Percentiles rank a stretch among this genome's conserved stretches.
Evolutionary conservation across 257 asterid species (phyloP).

Genomic region (Cynanchum wilfordii): DNA sequence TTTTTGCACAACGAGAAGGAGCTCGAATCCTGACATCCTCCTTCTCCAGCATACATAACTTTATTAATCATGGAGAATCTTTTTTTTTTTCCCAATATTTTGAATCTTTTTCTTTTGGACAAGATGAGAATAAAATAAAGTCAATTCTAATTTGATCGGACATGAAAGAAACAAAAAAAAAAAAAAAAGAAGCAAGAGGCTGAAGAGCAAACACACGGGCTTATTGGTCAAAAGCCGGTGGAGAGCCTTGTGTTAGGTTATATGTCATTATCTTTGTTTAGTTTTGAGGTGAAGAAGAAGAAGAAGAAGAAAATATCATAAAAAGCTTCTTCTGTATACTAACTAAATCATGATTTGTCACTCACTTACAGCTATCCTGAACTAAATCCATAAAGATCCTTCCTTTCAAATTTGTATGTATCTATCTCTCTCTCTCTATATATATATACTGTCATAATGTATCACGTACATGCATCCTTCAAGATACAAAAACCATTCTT

Average conservation of each 20-base stretch:
- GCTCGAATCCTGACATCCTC: too few relatives aligned
- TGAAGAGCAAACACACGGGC: background rate
- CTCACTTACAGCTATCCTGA: too few relatives aligned
- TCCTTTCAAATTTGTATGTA: too few relatives aligned
- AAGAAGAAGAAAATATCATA: too few relatives aligned
- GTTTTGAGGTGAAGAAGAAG: background rate
- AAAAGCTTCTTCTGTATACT: too few relatives aligned
- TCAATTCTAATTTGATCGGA: background rate
- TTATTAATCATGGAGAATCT: too few relatives aligned
- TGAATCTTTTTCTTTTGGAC: too few relatives aligned
- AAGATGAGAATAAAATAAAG: background rate
- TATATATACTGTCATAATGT: background rate
- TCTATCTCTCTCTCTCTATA: too few relatives aligned
- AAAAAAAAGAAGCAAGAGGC: background rate
- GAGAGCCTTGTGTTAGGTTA: constrained; percentile 21
- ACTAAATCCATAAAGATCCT: background rate
- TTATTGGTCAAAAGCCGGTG: constrained; percentile 13
- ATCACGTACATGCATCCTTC: background rate
- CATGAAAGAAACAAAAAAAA: background rate
- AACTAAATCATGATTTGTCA: too few relatives aligned
- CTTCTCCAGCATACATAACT: too few relatives aligned
- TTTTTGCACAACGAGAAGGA: too few relatives aligned
- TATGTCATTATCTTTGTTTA: constrained; percentile 10
- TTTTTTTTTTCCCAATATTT: too few relatives aligned
- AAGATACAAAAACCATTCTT: background rate